Percentiles rank a stretch among this genome's conserved stretches.
Conservation (phyloP, 208 protist species). For the Leishmania mexicana region DNA sequence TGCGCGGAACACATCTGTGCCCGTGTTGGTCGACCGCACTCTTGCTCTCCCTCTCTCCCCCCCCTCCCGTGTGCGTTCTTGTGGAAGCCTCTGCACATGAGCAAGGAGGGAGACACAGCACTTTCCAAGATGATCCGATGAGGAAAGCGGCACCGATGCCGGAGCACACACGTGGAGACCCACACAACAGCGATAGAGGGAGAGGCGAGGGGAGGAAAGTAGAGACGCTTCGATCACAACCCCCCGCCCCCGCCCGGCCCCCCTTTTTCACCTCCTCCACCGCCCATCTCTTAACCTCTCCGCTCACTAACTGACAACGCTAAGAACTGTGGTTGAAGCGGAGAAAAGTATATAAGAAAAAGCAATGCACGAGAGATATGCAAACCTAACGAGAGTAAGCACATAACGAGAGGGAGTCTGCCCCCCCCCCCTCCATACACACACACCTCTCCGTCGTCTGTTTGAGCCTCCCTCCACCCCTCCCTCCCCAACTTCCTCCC, state of each 20-base stretch:
- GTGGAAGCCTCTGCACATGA: background rate
- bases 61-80: background rate
- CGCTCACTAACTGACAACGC: background rate
- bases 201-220: background rate
- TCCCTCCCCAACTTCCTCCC: background rate
- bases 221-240: background rate
- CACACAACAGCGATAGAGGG: background rate
- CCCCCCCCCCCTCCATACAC: background rate
- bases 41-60: background rate
- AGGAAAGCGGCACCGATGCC: background rate
- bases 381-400: background rate
- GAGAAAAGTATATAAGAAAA: background rate
- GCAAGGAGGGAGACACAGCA: background rate
- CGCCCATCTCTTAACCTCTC: too few relatives aligned
- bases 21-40: background rate
- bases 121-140: background rate
- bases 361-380: background rate
- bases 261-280: background rate
- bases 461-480: background rate
- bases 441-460: background rate
- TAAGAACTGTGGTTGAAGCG: background rate
- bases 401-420: background rate
- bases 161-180: background rate
- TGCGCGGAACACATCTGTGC: background rate
- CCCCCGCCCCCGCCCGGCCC: background rate